Evolutionary conservation across 768 basidiomycete genomes (phyloP).

Genomic region (Dacryopinax spathularia): DNA sequence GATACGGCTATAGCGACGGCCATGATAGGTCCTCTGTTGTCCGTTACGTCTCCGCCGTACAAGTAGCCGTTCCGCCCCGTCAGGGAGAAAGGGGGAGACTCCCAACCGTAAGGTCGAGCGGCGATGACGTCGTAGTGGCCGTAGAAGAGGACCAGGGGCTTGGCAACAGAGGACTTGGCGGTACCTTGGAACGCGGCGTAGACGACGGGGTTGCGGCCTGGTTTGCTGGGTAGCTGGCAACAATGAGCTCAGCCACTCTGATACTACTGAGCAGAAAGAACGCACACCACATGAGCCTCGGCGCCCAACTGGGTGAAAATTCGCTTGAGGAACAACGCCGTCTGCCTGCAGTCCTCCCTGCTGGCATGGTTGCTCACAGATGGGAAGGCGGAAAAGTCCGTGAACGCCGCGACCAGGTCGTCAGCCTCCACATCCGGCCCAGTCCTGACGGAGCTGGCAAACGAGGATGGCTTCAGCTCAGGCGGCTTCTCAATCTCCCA

Average conservation of each 20-base stretch:
- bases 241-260: not conserved
- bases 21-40: slow-evolving; percentile 91
- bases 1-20: slow-evolving; percentile 84
- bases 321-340: slow-evolving; percentile 83
- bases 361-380: slow-evolving; percentile 63
- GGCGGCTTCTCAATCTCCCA: slow-evolving; percentile 27
- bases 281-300: slow-evolving; percentile 51
- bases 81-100: slow-evolving; percentile 68
- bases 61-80: slow-evolving; percentile 76
- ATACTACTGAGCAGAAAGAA: not conserved
- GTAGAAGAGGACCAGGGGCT: slow-evolving; percentile 77
- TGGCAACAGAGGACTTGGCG: slow-evolving; percentile 28
- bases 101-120: slow-evolving; percentile 61
- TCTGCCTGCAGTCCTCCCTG: slow-evolving; percentile 82
- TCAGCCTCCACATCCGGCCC: slow-evolving; percentile 17
- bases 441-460: slow-evolving; percentile 7
- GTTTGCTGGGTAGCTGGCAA: slow-evolving; percentile 58
- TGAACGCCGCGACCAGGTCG: slow-evolving; percentile 70
- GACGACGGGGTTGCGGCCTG: slow-evolving; percentile 73
- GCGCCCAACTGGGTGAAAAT: slow-evolving; percentile 82
- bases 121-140: slow-evolving; percentile 97
- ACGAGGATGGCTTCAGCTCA: not conserved
- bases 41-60: slow-evolving; percentile 81
- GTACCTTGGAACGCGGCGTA: slow-evolving; percentile 73
- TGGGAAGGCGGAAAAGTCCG: slow-evolving; percentile 74